Percentiles rank a stretch among this genome's conserved stretches.
phyloP scores from a whole-genome alignment of 2,329 filamentous ascomycete species.

The Huntiella moniliformis region DNA sequence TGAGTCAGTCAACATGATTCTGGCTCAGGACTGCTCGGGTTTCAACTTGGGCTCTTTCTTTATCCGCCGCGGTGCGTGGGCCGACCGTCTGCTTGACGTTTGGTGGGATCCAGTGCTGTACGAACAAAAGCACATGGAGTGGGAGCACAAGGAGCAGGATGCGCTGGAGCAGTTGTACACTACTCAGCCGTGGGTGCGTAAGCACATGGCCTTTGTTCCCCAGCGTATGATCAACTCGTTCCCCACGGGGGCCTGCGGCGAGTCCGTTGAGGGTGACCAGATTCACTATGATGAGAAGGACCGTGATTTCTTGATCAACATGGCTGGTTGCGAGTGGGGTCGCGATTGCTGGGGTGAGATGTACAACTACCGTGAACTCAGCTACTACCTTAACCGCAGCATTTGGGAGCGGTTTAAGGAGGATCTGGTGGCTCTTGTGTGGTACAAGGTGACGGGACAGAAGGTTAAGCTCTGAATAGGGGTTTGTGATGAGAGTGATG shows the following conservation, averaged over 20 bases:
- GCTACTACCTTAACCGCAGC: constrained; percentile 72
- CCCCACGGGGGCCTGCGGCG: constrained; percentile 71
- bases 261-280: constrained; percentile 47
- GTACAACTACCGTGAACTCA: constrained; percentile 83
- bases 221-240: constrained; percentile 92
- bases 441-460: constrained; percentile 44
- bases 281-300: constrained; percentile 78
- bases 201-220: constrained; percentile 71
- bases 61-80: constrained; percentile 67
- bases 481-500: constrained; percentile 1
- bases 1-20: constrained; percentile 67
- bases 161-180: constrained; percentile 82
- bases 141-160: constrained; percentile 98
- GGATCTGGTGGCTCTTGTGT: constrained; percentile 39
- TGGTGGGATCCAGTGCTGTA: constrained; percentile 99
- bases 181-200: constrained; percentile 80
- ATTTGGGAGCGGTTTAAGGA: constrained; percentile 62
- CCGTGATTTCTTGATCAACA: constrained; percentile 88
- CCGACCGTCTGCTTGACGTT: constrained; percentile 75
- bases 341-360: constrained; percentile 97
- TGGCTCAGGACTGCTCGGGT: constrained; percentile 85
- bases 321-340: constrained; percentile 95
- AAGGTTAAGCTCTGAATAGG: constrained; percentile 34
- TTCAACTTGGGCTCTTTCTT: constrained; percentile 98
- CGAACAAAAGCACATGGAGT: constrained; percentile 96